Evolutionary conservation across 805 yeast species (phyloP).

Genomic region (Suhomyces vadensis): DNA sequence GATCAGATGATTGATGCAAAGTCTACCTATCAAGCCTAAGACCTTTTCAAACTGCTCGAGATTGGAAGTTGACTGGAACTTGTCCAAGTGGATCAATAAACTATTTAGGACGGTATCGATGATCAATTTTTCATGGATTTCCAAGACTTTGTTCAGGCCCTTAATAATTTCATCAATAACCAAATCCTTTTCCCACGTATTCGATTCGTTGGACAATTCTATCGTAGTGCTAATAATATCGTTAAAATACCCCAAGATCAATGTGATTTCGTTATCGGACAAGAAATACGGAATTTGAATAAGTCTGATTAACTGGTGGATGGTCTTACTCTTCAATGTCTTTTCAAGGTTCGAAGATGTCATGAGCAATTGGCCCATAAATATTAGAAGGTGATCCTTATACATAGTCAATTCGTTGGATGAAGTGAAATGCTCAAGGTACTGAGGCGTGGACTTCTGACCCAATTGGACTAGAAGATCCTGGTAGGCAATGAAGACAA

Average conservation of each 20-base stretch:
- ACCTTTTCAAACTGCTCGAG: constrained; percentile 20
- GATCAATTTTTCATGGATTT: constrained; percentile 49
- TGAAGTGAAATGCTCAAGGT: constrained; percentile 15
- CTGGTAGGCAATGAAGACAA: constrained; percentile 50
- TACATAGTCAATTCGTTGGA: constrained; percentile 43
- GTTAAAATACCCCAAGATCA: constrained; percentile 64
- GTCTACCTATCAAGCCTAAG: constrained; percentile 22
- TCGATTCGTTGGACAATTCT: constrained; percentile 31
- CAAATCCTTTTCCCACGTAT: constrained; percentile 41
- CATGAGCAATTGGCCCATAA: constrained; percentile 68
- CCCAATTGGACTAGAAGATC: constrained; percentile 32
- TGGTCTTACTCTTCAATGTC: constrained; percentile 64
- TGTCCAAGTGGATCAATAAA: constrained; percentile 34
- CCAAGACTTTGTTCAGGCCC: constrained; percentile 54
- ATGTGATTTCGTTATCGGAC: constrained; percentile 53
- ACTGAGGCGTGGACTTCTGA: constrained; percentile 11
- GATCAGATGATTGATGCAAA: constrained; percentile 43
- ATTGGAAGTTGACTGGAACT: constrained; percentile 27
- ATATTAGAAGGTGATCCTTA: constrained; percentile 68
- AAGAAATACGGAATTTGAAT: constrained; percentile 52
- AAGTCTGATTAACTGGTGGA: constrained; percentile 62
- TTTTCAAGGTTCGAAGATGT: constrained; percentile 68
- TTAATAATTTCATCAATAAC: constrained; percentile 54
- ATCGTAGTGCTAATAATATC: constrained; percentile 49
- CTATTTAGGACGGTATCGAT: constrained; percentile 31